A percentile compares a stretch with the other conserved stretches of the same genome.
Conservation (phyloP, 805 yeast genomes). For the Sugiyamaella qingdaonensis region DNA sequence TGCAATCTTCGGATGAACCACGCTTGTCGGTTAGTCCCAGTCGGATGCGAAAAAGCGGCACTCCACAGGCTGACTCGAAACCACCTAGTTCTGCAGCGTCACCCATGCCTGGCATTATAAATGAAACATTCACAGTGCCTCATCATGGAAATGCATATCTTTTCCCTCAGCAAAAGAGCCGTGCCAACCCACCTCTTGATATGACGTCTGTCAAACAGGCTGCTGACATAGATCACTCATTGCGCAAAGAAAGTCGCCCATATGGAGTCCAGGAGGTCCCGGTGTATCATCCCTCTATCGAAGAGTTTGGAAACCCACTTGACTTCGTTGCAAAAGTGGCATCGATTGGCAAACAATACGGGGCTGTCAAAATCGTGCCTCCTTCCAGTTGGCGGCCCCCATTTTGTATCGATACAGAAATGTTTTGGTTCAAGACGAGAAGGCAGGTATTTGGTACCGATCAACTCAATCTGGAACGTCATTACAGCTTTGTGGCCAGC, state of each 20-base stretch:
- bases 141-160: conserved; percentile 44
- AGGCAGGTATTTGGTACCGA: conserved; percentile 34
- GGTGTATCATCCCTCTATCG: conserved; percentile 43
- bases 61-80: no score
- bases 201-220: conserved; percentile 21
- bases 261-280: conserved; percentile 38
- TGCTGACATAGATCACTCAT: not conserved
- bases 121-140: not conserved
- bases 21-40: no score
- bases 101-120: not conserved
- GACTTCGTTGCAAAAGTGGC: conserved; percentile 48
- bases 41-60: no score
- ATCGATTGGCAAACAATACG: conserved; percentile 50
- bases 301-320: conserved; percentile 56
- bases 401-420: conserved; percentile 40
- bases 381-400: conserved; percentile 43
- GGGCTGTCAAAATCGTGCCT: conserved; percentile 66
- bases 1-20: no score
- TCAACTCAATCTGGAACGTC: not conserved
- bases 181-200: conserved; percentile 44
- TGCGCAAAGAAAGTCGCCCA: not conserved
- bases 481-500: conserved; percentile 43
- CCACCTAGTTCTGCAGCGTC: not conserved
- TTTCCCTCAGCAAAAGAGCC: conserved; percentile 43
- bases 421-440: conserved; percentile 46